These are phyloP conservation scores for Sordariomycetes sp. DNA, from an alignment of 2,329 filamentous ascomycete species.

Conservation along the genomic window DNA sequence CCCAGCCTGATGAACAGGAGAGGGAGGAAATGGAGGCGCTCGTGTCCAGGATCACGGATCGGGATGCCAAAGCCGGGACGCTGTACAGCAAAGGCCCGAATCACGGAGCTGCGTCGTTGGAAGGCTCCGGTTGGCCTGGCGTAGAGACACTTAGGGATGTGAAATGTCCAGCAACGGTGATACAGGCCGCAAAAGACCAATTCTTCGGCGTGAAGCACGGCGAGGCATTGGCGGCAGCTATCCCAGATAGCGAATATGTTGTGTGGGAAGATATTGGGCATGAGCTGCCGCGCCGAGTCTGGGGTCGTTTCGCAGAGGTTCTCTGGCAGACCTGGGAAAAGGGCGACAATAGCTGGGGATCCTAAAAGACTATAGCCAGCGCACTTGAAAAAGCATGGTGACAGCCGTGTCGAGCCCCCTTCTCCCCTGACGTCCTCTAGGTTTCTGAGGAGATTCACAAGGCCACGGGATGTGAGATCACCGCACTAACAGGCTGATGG, in stretches of 20 bases:
- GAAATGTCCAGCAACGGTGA: conserved; percentile 15
- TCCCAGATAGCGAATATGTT: conserved; percentile 2
- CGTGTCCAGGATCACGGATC: background rate
- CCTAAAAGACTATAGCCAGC: too few relatives aligned
- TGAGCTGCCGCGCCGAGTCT: conserved; percentile 1
- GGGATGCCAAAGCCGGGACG: conserved; percentile 10
- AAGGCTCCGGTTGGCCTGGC: conserved; percentile 13
- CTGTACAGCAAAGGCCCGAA: conserved; percentile 15
- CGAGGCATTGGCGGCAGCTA: conserved; percentile 9
- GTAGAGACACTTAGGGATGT: conserved; percentile 11
- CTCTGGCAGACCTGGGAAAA: conserved; percentile 2
- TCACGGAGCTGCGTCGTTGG: conserved; percentile 14
- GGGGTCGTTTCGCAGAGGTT: conserved; percentile 1
- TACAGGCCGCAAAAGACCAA: conserved; percentile 18
- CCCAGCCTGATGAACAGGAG: background rate
- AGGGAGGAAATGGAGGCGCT: background rate
- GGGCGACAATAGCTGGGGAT: conserved; percentile 1
- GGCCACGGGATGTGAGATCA: too few relatives aligned
- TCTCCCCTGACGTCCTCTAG: too few relatives aligned
- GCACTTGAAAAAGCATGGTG: too few relatives aligned
- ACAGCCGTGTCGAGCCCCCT: too few relatives aligned
- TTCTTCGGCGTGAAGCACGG: conserved; percentile 15
- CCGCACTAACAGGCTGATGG: too few relatives aligned
- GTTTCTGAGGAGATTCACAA: too few relatives aligned
- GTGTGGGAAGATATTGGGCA: conserved; percentile 5